phyloP scores from a whole-genome alignment of 208 protist genomes.

The Strigomonas culicis region DNA sequence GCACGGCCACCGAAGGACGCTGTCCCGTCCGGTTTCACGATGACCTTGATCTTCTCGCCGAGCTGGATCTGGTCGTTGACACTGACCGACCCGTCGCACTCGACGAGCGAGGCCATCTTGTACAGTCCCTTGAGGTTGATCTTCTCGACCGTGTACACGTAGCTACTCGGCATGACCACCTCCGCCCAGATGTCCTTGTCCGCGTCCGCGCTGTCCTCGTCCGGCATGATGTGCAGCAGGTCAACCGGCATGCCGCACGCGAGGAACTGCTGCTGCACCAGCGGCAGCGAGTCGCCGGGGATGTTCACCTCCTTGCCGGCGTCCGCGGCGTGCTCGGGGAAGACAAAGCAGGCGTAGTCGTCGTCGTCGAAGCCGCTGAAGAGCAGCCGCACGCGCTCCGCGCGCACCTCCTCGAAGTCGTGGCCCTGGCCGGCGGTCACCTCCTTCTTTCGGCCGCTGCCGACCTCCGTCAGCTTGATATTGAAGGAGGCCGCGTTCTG shows the following conservation, averaged over 20 bases:
- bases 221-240: conserved; percentile 76
- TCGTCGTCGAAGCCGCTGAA: conserved; percentile 92
- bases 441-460: conserved; percentile 74
- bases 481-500: conserved; percentile 89
- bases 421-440: conserved; percentile 81
- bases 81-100: conserved; percentile 83
- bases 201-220: conserved; percentile 39
- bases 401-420: conserved; percentile 79
- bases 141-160: conserved; percentile 86
- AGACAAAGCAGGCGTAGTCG: conserved; percentile 87
- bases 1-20: conserved; percentile 77
- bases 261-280: conserved; percentile 82
- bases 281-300: conserved; percentile 59
- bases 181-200: conserved; percentile 79
- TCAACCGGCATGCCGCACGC: conserved; percentile 84
- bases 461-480: conserved; percentile 81
- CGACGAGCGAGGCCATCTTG: conserved; percentile 78
- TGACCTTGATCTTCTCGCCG: conserved; percentile 81
- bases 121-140: conserved; percentile 83
- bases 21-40: conserved; percentile 83
- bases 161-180: conserved; percentile 83
- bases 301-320: conserved; percentile 82
- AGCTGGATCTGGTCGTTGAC: conserved; percentile 87
- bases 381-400: conserved; percentile 73
- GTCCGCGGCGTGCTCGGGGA: conserved; percentile 73